Conservation (phyloP, 1,139 yeast species). For the Diutina neorugosa region DNA sequence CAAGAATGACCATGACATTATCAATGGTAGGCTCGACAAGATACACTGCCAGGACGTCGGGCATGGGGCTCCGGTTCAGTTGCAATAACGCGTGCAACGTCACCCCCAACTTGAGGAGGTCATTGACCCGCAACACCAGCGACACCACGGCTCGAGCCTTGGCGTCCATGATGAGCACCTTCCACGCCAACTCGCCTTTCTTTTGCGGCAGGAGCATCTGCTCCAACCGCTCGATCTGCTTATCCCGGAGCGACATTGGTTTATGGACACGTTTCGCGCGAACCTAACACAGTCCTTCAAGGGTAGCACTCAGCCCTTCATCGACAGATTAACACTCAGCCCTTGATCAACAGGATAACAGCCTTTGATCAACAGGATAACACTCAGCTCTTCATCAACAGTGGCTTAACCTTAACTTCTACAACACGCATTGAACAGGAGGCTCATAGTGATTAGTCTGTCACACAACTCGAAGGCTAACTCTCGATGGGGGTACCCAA, state of each 20-base stretch:
- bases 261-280: constrained; percentile 1
- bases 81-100: constrained; percentile 74
- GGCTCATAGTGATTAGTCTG: no score
- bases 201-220: constrained; percentile 8
- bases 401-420: no score
- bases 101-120: constrained; percentile 75
- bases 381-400: no score
- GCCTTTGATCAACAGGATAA: no score
- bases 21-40: constrained; percentile 80
- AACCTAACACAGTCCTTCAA: no score
- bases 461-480: no score
- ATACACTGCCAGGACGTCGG: constrained; percentile 91
- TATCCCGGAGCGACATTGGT: constrained; percentile 3
- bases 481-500: no score
- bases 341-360: no score
- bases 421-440: no score
- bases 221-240: constrained; percentile 4
- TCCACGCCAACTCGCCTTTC: constrained; percentile 72
- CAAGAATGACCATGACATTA: constrained; percentile 55
- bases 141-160: constrained; percentile 79
- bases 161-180: constrained; percentile 75
- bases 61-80: constrained; percentile 61
- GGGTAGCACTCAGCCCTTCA: no score
- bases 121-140: constrained; percentile 82
- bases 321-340: no score